Base-by-base conservation (phyloP, 805 yeast genomes). In the Alloascoidea hylecoeti region DNA sequence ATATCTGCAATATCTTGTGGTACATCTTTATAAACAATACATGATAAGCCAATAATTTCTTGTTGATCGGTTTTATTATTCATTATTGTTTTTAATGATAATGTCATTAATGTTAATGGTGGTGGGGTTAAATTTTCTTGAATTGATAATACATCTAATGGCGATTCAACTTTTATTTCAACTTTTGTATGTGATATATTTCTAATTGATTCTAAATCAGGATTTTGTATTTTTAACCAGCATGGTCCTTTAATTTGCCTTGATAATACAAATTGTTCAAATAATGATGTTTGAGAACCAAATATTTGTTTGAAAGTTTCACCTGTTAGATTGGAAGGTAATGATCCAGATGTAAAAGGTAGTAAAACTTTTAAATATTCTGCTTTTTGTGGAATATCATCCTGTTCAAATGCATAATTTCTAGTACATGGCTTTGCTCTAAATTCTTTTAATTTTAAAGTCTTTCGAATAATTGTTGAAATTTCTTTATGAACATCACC, bases 161-260 rank as follows among this genome's bases (percentile, higher is more conserved):
- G 73, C 6, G 64, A 55, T 2, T 55, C 49, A 1, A 82, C 70
- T 1, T 76, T 58, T 2, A 81, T 72, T 49, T 85, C 95, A n/a
- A 82, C 66, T 40, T 72, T 71, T 57, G 94, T 83, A 59, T 88
- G 89, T 0, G 95, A 77, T 2, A 81, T 67, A 49, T 76, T 78
- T 38, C 66, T 68, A 33, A 78, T 55, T 0, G 72, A 55, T 16
- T 55, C 52, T 47, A 81, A 79, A 43, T 78, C 75, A 36, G 78
- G 79, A 37, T 71, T 67, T 34, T 67, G 63, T 38, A 92, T 65
- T 36, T 80, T 80, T 38, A 92, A 62, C 98, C 98, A 92, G 55
- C 97, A 86, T 2, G 98, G 98, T 5, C 98, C 98, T 96, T 85
- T 88, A 35, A 92, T 68, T 47, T 79, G 77, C 47, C 82, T 68